Percentiles rank a stretch among this genome's conserved stretches.
These are phyloP conservation scores for Neurospora sp. DNA, from an alignment of 495 filamentous ascomycete species.

Conservation along the genomic window DNA sequence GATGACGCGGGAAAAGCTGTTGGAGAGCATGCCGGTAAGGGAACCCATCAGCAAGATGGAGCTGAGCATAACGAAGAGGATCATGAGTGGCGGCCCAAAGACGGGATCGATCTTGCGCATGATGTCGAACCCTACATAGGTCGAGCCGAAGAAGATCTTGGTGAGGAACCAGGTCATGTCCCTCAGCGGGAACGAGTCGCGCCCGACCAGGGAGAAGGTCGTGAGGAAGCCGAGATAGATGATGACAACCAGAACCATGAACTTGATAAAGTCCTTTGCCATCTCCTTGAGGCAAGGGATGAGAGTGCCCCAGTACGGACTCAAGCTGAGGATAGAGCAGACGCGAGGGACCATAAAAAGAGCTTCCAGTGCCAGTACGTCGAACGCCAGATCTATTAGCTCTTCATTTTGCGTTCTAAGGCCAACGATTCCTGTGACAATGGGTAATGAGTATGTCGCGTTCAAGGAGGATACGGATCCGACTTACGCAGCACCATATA, in stretches of 20 bases:
- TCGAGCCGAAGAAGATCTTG: conserved; percentile 71
- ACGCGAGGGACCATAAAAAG: conserved; percentile 85
- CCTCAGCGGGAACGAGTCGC: conserved; percentile 59
- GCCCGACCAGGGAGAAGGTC: conserved; percentile 80
- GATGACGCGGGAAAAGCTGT: conserved; percentile 77
- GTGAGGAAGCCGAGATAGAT: conserved; percentile 83
- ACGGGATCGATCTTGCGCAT: conserved; percentile 37
- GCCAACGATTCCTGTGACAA: conserved; percentile 54
- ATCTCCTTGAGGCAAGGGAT: conserved; percentile 88
- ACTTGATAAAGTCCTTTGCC: conserved; percentile 89
- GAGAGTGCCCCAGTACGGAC: conserved; percentile 75
- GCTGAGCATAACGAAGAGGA: conserved; percentile 75
- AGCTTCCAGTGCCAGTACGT: conserved; percentile 80
- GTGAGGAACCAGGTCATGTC: conserved; percentile 82
- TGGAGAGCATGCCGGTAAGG: conserved; percentile 82
- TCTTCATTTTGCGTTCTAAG: conserved; percentile 47
- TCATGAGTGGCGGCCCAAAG: conserved; percentile 59
- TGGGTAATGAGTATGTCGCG: not conserved
- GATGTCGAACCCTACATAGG: conserved; percentile 65
- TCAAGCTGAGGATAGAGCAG: conserved; percentile 79
- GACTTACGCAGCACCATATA: conserved; percentile 64
- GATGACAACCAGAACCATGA: conserved; percentile 76
- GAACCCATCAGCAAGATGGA: conserved; percentile 89
- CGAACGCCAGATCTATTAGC: conserved; percentile 71
- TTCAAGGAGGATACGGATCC: conserved; percentile 4